phyloP scores from a whole-genome alignment of 495 filamentous ascomycete species.

The Aspergillus conjunctus region DNA sequence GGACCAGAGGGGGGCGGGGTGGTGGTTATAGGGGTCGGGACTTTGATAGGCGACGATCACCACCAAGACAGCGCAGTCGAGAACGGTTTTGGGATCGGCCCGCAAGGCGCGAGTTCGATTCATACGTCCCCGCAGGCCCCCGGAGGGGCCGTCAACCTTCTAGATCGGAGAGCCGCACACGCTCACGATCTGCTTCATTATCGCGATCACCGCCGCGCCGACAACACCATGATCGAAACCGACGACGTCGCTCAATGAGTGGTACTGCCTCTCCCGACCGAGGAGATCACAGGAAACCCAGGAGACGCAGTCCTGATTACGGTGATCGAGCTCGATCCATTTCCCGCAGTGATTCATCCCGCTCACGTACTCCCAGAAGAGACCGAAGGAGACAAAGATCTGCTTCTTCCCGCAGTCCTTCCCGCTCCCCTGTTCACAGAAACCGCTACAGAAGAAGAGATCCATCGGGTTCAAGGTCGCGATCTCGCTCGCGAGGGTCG shows the following conservation, averaged over 20 bases:
- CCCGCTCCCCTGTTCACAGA: slow-evolving; percentile 36
- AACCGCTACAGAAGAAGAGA: slow-evolving; percentile 36
- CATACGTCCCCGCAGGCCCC: slow-evolving; percentile 54
- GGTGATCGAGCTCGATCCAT: slow-evolving; percentile 57
- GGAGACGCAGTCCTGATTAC: slow-evolving; percentile 46
- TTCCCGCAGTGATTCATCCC: slow-evolving; percentile 53
- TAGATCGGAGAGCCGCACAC: slow-evolving; percentile 38
- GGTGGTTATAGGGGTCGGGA: slow-evolving; percentile 52
- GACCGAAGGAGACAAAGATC: slow-evolving; percentile 46
- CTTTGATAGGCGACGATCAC: slow-evolving; percentile 58
- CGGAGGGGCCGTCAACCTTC: slow-evolving; percentile 41
- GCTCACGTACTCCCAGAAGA: slow-evolving; percentile 67
- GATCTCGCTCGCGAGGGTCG: slow-evolving; percentile 46
- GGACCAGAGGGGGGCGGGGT: slow-evolving; percentile 61
- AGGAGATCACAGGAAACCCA: slow-evolving; percentile 38
- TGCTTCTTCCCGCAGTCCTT: slow-evolving; percentile 51
- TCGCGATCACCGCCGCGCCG: slow-evolving; percentile 45
- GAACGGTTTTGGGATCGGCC: slow-evolving; percentile 56
- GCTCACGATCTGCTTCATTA: slow-evolving; percentile 39
- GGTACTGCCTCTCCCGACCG: slow-evolving; percentile 44
- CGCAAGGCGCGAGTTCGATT: slow-evolving; percentile 56
- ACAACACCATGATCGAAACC: slow-evolving; percentile 32
- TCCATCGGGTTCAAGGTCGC: slow-evolving; percentile 41
- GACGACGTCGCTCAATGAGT: slow-evolving; percentile 41
- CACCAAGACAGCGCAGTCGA: slow-evolving; percentile 57